Conservation (phyloP, 2,329 filamentous ascomycete genomes). For the Cordyceps cateniannulata region DNA sequence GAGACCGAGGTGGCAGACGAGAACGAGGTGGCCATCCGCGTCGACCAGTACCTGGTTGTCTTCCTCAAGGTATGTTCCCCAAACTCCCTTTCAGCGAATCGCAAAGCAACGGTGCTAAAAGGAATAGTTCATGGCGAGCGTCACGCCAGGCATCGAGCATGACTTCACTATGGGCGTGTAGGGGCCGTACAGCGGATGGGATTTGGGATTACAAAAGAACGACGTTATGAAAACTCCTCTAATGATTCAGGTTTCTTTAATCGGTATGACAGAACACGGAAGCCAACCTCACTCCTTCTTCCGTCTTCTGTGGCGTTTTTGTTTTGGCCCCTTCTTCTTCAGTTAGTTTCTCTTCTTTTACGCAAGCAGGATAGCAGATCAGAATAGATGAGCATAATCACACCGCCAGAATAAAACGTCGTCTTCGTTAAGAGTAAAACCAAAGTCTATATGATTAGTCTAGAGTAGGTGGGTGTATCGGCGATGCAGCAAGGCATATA, state of each 20-base stretch:
- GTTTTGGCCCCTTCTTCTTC: neutral
- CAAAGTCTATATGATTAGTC: neutral
- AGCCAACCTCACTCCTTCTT: neutral
- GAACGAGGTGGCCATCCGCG: constrained; percentile 69
- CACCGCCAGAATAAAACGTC: neutral
- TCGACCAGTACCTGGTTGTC: constrained; percentile 84
- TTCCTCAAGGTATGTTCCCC: constrained; percentile 65
- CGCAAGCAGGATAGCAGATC: neutral
- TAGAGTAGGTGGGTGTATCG: neutral
- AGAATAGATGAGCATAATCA: neutral
- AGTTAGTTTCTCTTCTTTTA: neutral
- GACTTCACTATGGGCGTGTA: constrained; percentile 96
- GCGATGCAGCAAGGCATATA: neutral
- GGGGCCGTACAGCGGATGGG: constrained; percentile 15
- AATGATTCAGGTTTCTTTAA: neutral
- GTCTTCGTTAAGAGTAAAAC: neutral
- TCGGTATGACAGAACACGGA: neutral
- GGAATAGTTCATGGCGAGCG: constrained; percentile 67
- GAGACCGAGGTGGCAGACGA: constrained; percentile 55
- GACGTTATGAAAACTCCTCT: neutral
- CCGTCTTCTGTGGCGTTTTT: neutral
- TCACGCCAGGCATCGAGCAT: constrained; percentile 95
- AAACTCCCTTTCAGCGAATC: too few relatives aligned
- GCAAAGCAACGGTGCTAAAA: constrained; percentile 24
- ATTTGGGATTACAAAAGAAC: neutral